Conservation (phyloP, 192 early-diverging fungal species). For the Backusella parvicylindrica region DNA sequence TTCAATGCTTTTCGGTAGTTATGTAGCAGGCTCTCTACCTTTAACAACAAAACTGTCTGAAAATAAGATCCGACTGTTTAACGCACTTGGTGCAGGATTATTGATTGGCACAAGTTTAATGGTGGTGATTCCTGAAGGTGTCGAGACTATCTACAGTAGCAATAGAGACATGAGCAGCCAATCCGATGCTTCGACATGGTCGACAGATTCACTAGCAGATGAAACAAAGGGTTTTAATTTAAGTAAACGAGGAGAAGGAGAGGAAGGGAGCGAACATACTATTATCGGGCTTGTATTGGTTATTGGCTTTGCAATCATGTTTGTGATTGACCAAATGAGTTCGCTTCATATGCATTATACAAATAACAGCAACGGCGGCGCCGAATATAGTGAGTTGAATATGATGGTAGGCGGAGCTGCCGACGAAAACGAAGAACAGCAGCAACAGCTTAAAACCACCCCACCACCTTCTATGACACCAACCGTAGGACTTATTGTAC, state of each 20-base stretch:
- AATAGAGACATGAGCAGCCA: not conserved
- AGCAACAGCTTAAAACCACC: constrained; percentile 12
- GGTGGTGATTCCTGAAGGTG: constrained; percentile 95
- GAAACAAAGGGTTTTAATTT: not conserved
- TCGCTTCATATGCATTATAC: constrained; percentile 31
- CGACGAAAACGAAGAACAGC: not conserved
- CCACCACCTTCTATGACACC: constrained; percentile 36
- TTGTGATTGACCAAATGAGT: constrained; percentile 76
- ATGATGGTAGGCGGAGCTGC: not conserved
- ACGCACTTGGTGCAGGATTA: constrained; percentile 85
- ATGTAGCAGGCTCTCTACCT: constrained; percentile 83
- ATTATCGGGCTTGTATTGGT: constrained; percentile 80
- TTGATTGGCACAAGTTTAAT: constrained; percentile 88
- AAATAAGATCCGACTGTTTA: constrained; percentile 65
- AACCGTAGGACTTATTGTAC: constrained; percentile 92
- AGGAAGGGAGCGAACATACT: constrained; percentile 38
- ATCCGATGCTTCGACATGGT: not conserved
- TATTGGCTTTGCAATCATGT: constrained; percentile 87
- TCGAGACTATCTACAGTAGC: constrained; percentile 75
- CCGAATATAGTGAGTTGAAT: not conserved
- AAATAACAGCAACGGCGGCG: not conserved
- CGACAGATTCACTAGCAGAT: not conserved
- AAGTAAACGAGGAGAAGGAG: not conserved
- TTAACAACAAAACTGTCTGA: constrained; percentile 77
- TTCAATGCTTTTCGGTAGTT: constrained; percentile 84